phyloP scores from a whole-genome alignment of 2,329 filamentous ascomycete species.

The Amauroascus niger region DNA sequence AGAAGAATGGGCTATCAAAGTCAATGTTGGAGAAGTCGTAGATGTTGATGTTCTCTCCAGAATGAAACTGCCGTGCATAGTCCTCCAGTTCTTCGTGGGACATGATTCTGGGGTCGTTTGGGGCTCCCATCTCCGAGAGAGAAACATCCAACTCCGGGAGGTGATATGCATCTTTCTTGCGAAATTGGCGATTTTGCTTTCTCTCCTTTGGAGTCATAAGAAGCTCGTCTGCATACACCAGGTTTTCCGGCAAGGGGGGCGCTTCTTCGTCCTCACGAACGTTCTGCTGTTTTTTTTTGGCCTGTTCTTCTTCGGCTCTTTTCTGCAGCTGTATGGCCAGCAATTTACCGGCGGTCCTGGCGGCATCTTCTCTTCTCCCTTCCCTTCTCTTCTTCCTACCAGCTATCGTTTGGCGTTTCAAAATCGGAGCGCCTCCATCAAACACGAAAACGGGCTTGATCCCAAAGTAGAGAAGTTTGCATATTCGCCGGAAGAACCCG shows the following conservation, averaged over 20 bases:
- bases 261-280: slow-evolving; percentile 42
- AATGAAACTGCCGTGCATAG: slow-evolving; percentile 85
- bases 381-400: slow-evolving; percentile 70
- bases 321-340: slow-evolving; percentile 91
- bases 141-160: slow-evolving; percentile 72
- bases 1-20: slow-evolving; percentile 91
- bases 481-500: slow-evolving; percentile 96
- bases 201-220: slow-evolving; percentile 71
- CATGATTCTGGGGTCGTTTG: slow-evolving; percentile 93
- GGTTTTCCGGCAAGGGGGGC: slow-evolving; percentile 52
- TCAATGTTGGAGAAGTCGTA: slow-evolving; percentile 99
- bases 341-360: slow-evolving; percentile 79
- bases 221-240: slow-evolving; percentile 87
- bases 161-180: slow-evolving; percentile 90
- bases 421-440: slow-evolving; percentile 80
- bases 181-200: slow-evolving; percentile 64
- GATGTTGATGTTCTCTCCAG: slow-evolving; percentile 74
- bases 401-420: slow-evolving; percentile 86
- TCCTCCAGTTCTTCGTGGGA: slow-evolving; percentile 86
- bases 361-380: slow-evolving; percentile 84
- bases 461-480: slow-evolving; percentile 92
- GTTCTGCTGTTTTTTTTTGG: slow-evolving; percentile 42
- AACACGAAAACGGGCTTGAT: slow-evolving; percentile 97
- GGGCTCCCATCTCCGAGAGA: slow-evolving; percentile 75
- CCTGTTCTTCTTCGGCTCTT: slow-evolving; percentile 72